These are phyloP conservation scores for Aspergillus melleus DNA, from an alignment of 2,329 filamentous ascomycete species.

Conservation along the genomic window DNA sequence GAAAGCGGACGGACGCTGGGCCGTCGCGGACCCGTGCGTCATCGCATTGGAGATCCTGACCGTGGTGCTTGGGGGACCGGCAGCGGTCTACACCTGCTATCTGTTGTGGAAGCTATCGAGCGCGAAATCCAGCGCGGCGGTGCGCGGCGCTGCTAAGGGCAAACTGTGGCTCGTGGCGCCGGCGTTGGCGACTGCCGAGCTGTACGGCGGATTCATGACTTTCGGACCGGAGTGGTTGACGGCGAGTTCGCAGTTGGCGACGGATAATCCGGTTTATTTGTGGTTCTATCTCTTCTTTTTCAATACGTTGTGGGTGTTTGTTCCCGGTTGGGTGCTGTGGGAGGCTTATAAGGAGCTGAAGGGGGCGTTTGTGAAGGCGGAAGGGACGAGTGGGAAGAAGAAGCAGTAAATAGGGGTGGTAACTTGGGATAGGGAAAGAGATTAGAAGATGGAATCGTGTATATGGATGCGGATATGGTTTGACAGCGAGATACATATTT, in stretches of 20 bases:
- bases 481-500: background rate
- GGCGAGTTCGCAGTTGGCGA: conserved; percentile 58
- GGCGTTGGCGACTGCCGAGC: conserved; percentile 61
- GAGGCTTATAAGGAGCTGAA: conserved; percentile 51
- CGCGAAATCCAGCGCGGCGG: conserved; percentile 12
- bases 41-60: conserved; percentile 63
- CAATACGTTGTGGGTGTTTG: conserved; percentile 63
- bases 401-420: conserved; percentile 10
- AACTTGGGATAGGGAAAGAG: background rate
- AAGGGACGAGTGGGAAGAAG: conserved; percentile 24
- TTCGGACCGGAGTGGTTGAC: conserved; percentile 66
- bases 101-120: conserved; percentile 41
- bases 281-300: conserved; percentile 66
- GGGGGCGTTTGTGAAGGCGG: conserved; percentile 34
- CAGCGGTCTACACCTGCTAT: conserved; percentile 60
- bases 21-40: conserved; percentile 58
- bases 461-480: background rate
- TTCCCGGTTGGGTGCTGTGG: conserved; percentile 59
- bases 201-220: conserved; percentile 66
- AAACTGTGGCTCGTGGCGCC: conserved; percentile 58
- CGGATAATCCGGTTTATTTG: conserved; percentile 60
- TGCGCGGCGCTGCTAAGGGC: conserved; percentile 29
- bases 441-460: too few relatives aligned
- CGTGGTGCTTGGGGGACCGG: conserved; percentile 58
- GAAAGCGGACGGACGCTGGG: conserved; percentile 64